phyloP scores from a whole-genome alignment of 805 yeast species.

The Blastobotrys robertii region DNA sequence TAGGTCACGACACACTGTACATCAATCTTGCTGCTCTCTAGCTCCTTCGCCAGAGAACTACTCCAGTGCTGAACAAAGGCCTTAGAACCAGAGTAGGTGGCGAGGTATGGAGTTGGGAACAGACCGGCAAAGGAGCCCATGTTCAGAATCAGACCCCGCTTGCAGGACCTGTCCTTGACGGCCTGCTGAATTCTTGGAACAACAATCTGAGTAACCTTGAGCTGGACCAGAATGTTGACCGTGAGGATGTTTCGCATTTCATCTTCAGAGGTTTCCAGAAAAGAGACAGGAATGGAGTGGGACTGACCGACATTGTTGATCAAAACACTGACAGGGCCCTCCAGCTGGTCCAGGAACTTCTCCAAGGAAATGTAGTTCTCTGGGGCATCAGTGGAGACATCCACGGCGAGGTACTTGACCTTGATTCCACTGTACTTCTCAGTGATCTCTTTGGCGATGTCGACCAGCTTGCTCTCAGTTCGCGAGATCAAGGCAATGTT shows the following conservation, averaged over 20 bases:
- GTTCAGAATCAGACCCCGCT: conserved; percentile 65
- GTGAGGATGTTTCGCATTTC: conserved; percentile 77
- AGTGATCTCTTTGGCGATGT: conserved; percentile 53
- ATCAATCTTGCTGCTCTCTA: conserved; percentile 59
- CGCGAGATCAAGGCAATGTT: conserved; percentile 79
- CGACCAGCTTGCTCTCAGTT: conserved; percentile 65
- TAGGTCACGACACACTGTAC: conserved; percentile 81
- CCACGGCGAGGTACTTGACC: conserved; percentile 65
- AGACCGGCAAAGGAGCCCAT: conserved; percentile 98
- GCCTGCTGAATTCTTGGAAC: conserved; percentile 59
- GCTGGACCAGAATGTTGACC: conserved; percentile 76
- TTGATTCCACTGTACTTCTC: conserved; percentile 33
- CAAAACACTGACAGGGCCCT: conserved; percentile 57
- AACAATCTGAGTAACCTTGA: conserved; percentile 72
- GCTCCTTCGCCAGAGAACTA: conserved; percentile 76
- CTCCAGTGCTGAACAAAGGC: conserved; percentile 94
- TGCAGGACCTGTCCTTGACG: conserved; percentile 29
- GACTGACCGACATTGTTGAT: conserved; percentile 92
- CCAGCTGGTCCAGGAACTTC: conserved; percentile 32
- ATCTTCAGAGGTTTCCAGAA: conserved; percentile 61
- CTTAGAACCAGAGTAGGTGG: conserved; percentile 93
- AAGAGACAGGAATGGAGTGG: conserved; percentile 92
- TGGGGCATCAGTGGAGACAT: conserved; percentile 55
- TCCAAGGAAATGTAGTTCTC: conserved; percentile 47
- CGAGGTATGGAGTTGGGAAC: conserved; percentile 83